These are phyloP conservation scores for Wickerhamiella lipophila DNA, from an alignment of 805 yeast genomes.

Conservation along the genomic window DNA sequence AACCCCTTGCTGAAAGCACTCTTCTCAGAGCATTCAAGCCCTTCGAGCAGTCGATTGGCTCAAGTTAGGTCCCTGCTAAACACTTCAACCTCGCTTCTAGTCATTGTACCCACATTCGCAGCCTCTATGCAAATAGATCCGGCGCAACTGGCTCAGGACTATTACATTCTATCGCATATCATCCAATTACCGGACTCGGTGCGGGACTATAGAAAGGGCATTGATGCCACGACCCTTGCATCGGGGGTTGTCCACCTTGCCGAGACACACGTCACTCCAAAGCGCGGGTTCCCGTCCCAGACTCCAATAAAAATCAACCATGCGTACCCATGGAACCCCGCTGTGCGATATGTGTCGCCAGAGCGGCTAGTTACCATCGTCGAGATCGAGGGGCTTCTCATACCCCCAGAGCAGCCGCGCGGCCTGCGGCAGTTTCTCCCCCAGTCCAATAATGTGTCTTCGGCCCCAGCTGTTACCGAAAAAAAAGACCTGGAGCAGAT, in stretches of 20 bases:
- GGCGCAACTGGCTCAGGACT: slow-evolving; percentile 16
- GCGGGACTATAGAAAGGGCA: slow-evolving; percentile 7
- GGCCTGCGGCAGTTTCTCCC: background rate
- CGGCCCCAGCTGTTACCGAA: too few relatives aligned
- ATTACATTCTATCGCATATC: slow-evolving; percentile 19
- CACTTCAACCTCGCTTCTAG: slow-evolving; percentile 8
- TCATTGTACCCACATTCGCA: slow-evolving; percentile 17
- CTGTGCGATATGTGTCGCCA: slow-evolving; percentile 10
- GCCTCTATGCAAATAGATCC: slow-evolving; percentile 7
- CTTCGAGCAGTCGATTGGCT: slow-evolving; percentile 15
- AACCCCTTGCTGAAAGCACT: slow-evolving; percentile 20
- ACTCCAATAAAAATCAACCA: background rate
- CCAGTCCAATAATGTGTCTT: too few relatives aligned
- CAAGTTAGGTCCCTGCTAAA: slow-evolving; percentile 12
- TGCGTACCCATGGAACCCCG: slow-evolving; percentile 14
- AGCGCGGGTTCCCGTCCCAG: slow-evolving; percentile 8
- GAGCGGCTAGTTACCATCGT: slow-evolving; percentile 10
- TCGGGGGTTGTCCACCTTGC: slow-evolving; percentile 2
- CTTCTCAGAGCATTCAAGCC: slow-evolving; percentile 15
- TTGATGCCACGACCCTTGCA: slow-evolving; percentile 5
- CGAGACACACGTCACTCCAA: slow-evolving; percentile 6
- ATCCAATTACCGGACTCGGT: slow-evolving; percentile 8
- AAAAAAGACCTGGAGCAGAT: slow-evolving; percentile 11
- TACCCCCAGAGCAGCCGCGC: background rate
- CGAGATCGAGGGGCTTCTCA: slow-evolving; percentile 8